phyloP scores from a whole-genome alignment of 148 eudicot species.

The Beta vulgaris region DNA sequence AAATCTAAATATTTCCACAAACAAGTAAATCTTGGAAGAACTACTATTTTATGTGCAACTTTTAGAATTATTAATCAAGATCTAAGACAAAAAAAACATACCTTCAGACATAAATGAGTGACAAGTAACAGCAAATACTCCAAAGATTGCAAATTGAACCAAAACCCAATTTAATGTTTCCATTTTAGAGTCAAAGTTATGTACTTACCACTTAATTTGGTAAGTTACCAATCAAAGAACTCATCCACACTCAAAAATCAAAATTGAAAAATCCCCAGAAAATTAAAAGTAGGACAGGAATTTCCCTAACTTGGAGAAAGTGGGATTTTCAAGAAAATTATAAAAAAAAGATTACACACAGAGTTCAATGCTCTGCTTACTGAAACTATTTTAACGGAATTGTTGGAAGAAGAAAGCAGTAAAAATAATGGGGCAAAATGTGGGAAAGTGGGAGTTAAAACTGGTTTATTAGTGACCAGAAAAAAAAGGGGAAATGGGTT shows the following conservation, averaged over 20 bases:
- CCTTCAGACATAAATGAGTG: slow-evolving; percentile 68
- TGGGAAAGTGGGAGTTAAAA: slow-evolving; percentile 12
- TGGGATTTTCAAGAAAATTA: slow-evolving; percentile 26
- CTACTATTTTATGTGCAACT: not conserved
- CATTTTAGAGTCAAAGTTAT: slow-evolving; percentile 39
- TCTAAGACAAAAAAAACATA: slow-evolving; percentile 32
- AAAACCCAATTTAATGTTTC: slow-evolving; percentile 36
- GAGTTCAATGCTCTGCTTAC: slow-evolving; percentile 9
- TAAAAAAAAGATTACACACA: not conserved
- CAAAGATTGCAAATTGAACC: slow-evolving; percentile 42
- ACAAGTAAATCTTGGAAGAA: not conserved
- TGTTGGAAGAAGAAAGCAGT: not conserved
- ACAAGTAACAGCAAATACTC: slow-evolving; percentile 37
- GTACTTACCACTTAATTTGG: not conserved
- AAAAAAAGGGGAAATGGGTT: slow-evolving; percentile 20
- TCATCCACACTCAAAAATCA: slow-evolving; percentile 12
- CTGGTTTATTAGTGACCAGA: slow-evolving; percentile 18
- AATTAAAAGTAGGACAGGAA: slow-evolving; percentile 7
- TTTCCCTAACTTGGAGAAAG: slow-evolving; percentile 28
- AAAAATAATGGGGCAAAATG: not conserved
- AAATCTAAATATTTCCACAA: not conserved
- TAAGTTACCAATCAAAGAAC: slow-evolving; percentile 23
- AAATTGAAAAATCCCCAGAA: not conserved
- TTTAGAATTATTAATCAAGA: slow-evolving; percentile 24
- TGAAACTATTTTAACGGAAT: slow-evolving; percentile 12